These are phyloP conservation scores for Populus hybrid DNA, from an alignment of 441 rosid genomes.

Conservation along the genomic window DNA sequence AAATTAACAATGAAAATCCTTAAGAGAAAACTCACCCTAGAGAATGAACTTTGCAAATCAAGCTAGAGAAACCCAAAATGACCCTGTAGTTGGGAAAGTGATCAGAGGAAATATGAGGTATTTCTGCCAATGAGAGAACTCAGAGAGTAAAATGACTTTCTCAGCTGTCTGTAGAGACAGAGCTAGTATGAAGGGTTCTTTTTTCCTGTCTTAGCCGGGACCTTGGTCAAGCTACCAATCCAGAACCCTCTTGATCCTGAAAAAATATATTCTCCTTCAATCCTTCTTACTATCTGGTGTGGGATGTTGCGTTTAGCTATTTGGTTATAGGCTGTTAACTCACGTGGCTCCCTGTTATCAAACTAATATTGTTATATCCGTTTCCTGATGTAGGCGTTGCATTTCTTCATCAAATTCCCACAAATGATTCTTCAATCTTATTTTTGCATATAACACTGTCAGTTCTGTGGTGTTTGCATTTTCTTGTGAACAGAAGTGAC, in stretches of 20 bases:
- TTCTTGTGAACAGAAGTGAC: neutral
- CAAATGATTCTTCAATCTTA: neutral
- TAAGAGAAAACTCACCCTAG: neutral
- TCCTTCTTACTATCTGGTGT: neutral
- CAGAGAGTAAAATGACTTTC: neutral
- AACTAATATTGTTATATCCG: neutral
- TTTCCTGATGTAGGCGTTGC: neutral
- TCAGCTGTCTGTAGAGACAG: neutral
- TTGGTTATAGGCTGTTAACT: neutral
- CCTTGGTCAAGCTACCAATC: neutral
- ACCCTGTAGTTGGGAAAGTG: neutral
- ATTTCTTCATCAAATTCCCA: neutral
- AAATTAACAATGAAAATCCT: neutral
- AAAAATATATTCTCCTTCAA: neutral
- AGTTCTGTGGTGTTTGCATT: neutral
- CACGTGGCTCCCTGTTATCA: neutral
- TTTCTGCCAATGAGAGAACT: neutral
- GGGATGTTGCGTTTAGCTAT: neutral
- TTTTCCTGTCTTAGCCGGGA: neutral
- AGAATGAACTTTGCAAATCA: neutral
- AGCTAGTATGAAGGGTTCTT: neutral
- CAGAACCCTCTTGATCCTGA: neutral
- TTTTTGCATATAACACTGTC: neutral
- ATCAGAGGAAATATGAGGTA: neutral
- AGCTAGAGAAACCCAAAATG: neutral